These are phyloP conservation scores for Ophiostoma tasmaniense DNA, from an alignment of 2,329 filamentous ascomycete species.

Conservation along the genomic window DNA sequence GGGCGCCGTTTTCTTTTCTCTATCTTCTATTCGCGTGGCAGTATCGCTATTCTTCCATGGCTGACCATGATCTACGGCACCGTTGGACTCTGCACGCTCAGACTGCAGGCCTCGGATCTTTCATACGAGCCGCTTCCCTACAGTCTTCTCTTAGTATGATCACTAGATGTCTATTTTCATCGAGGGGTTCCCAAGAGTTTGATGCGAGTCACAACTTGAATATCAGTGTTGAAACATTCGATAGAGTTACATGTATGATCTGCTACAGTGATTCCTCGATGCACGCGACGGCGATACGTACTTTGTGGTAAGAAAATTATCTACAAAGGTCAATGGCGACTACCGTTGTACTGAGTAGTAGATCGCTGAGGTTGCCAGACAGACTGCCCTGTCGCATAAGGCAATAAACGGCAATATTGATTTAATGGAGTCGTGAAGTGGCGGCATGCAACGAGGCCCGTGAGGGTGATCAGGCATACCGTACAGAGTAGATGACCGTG, in stretches of 20 bases:
- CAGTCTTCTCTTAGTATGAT: not conserved
- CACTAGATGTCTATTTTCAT: not conserved
- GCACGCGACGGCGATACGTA: too few species aligned
- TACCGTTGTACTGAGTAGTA: not conserved
- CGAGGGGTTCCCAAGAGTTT: not conserved
- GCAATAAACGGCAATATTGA: not conserved
- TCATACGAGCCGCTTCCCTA: not conserved
- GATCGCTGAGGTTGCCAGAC: not conserved
- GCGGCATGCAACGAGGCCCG: not conserved
- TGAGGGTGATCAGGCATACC: not conserved
- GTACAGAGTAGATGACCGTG: too few species aligned
- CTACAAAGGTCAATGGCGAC: not conserved
- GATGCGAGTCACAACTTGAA: not conserved
- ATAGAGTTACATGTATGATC: not conserved
- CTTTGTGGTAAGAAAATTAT: too few species aligned
- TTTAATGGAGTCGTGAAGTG: not conserved
- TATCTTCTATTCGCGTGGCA: not conserved
- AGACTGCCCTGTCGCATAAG: conserved; percentile 6
- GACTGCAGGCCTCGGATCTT: not conserved
- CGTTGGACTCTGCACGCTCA: not conserved
- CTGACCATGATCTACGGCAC: not conserved
- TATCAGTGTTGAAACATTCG: not conserved
- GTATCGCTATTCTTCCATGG: not conserved
- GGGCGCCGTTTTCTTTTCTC: not conserved
- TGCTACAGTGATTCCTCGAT: not conserved